Evolutionary conservation across 371 early-diverging fungal species (phyloP), one percentile per base, ranked within the genome.

Genomic region (Mortierella sp.): DNA sequence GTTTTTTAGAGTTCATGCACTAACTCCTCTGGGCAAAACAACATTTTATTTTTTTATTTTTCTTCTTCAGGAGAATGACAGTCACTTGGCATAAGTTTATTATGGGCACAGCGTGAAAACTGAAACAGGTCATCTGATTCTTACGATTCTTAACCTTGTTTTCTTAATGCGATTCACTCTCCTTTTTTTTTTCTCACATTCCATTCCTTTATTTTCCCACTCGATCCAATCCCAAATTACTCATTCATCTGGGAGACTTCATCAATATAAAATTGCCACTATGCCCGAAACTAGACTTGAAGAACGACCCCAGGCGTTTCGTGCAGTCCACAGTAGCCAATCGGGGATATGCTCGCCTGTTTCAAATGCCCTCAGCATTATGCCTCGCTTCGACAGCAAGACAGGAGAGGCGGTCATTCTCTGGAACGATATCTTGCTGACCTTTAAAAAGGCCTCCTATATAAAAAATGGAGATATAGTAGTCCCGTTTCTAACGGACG

Each of bases 301-400:
- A 20, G 49, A 49, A 49, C 49, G 16, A 49, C 49, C 49, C 18
- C 49, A 49, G 49, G 49, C 49, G n/a, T 49, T 49, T 49, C 49
- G 49, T 6, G 16, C n/a, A 49, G n/a, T 49, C 49, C 5, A 20
- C n/a, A 49, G 5, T 20, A 20, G 18, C n/a, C 20, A 5, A 16
- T 49, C 49, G 16, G 16, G n/a, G 49, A 16, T 16, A 49, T 49
- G 20, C 20, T 20, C 16, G 3, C 20, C 5, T 1, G 16, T 16
- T 6, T 6, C 49, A 49, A 20, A 16, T 16, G 2, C 49, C 11
- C 49, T 49, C n/a, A 49, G 49, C 18, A 49, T 49, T 51, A 51
- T 51, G 51, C 51, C 51, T n/a, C 51, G 51, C n/a, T 51, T 51
- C 51, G 51, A 51, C n/a, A 9, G 51, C 51, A 51, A 51, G n/a